phyloP scores from a whole-genome alignment of 2,329 filamentous ascomycete species.

The Aureobasidium sp. region DNA sequence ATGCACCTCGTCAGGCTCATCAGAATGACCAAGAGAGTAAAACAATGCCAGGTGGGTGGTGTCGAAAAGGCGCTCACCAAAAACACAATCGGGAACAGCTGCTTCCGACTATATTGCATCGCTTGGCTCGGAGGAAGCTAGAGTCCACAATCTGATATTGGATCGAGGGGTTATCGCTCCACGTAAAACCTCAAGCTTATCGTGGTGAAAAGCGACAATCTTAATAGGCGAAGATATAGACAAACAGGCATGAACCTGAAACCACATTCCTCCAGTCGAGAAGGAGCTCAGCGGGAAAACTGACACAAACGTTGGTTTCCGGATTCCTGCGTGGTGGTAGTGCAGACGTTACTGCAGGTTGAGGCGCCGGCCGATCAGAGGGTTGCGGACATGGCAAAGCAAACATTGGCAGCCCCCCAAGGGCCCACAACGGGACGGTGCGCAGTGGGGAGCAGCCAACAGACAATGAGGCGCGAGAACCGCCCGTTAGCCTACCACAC shows the following conservation, averaged over 20 bases:
- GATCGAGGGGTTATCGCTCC: neutral
- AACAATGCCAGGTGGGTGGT: neutral
- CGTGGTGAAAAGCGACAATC: neutral
- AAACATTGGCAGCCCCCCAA: constrained; percentile 7
- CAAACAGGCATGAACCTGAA: constrained; percentile 8
- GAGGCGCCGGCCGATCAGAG: constrained; percentile 7
- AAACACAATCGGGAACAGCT: neutral
- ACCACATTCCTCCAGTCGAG: constrained; percentile 7
- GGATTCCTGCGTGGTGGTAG: constrained; percentile 14
- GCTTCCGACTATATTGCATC: constrained; percentile 6
- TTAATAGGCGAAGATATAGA: neutral
- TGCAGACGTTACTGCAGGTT: constrained; percentile 9
- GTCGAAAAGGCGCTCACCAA: neutral
- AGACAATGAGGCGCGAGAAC: constrained; percentile 10
- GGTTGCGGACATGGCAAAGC: constrained; percentile 12
- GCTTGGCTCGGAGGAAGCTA: neutral
- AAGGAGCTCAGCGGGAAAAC: constrained; percentile 1
- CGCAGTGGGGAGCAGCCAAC: constrained; percentile 8
- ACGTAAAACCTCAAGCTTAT: neutral
- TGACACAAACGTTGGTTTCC: constrained; percentile 8
- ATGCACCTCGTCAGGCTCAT: constrained; percentile 3
- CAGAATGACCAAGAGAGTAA: neutral
- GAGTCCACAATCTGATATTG: neutral
- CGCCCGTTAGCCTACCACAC: constrained; percentile 11
- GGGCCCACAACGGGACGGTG: constrained; percentile 13